A percentile compares a stretch with the other conserved stretches of the same genome.
phyloP scores from a whole-genome alignment of 2,329 filamentous ascomycete species.

The Beauveria bassiana region DNA sequence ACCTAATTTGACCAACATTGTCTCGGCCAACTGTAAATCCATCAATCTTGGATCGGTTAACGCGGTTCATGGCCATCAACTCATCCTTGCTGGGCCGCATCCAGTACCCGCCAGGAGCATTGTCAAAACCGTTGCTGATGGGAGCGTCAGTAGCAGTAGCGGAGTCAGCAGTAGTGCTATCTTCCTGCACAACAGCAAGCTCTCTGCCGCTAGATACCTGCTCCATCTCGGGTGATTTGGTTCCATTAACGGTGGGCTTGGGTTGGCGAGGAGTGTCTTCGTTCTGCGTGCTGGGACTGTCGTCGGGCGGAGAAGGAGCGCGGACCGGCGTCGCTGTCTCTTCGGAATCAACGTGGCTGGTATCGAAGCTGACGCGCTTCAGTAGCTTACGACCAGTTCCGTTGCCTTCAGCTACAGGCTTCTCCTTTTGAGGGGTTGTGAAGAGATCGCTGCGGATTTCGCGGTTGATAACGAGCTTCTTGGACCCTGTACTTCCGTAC shows the following conservation, averaged over 20 bases:
- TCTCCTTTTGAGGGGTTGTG: conserved; percentile 50
- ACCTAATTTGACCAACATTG: conserved; percentile 73
- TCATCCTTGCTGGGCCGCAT: conserved; percentile 70
- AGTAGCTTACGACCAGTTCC: conserved; percentile 50
- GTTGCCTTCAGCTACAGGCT: conserved; percentile 29
- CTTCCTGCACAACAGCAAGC: conserved; percentile 71
- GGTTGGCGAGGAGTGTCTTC: conserved; percentile 41
- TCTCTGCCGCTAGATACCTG: conserved; percentile 62
- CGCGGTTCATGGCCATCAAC: conserved; percentile 69
- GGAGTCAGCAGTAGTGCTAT: conserved; percentile 35
- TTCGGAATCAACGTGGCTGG: conserved; percentile 39
- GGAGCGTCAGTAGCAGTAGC: conserved; percentile 21
- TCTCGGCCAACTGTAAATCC: conserved; percentile 77
- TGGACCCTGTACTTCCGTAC: conserved; percentile 64
- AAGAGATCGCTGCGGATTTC: conserved; percentile 70
- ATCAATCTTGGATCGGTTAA: conserved; percentile 66
- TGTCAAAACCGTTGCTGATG: conserved; percentile 26
- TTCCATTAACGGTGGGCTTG: conserved; percentile 37
- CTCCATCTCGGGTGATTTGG: conserved; percentile 56
- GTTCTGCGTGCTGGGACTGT: conserved; percentile 21
- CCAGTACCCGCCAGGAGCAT: conserved; percentile 72
- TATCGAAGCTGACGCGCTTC: conserved; percentile 91
- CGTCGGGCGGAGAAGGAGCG: conserved; percentile 28
- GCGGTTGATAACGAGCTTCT: conserved; percentile 88
- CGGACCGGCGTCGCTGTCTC: conserved; percentile 26